Evolutionary conservation across 331 rosid genomes (phyloP).

Genomic region (Prunus yedoensis): DNA sequence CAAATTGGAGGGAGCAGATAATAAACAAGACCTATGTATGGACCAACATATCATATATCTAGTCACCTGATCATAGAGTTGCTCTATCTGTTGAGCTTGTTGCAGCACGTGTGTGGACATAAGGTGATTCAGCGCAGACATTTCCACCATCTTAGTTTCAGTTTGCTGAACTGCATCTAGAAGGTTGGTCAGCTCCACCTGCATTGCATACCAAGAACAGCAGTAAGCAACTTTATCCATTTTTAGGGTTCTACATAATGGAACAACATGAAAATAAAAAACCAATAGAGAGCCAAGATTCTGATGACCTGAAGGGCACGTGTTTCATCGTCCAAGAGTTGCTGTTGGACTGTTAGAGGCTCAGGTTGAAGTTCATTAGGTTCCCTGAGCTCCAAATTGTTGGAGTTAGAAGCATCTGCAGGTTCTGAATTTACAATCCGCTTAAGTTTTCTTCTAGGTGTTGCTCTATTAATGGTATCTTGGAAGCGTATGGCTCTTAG

Average conservation of each 20-base stretch:
- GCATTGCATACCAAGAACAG: slow-evolving; percentile 32
- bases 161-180: slow-evolving; percentile 85
- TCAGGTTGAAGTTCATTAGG: slow-evolving; percentile 52
- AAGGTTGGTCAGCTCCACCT: slow-evolving; percentile 83
- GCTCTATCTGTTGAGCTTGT: slow-evolving; percentile 92
- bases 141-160: slow-evolving; percentile 97
- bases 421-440: slow-evolving; percentile 40
- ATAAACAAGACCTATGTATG: neutral
- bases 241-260: neutral
- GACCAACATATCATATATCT: neutral
- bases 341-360: slow-evolving; percentile 75
- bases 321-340: slow-evolving; percentile 88
- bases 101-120: slow-evolving; percentile 95
- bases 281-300: neutral
- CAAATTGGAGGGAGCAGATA: neutral
- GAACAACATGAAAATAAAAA: neutral
- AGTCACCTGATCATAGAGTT: slow-evolving; percentile 77
- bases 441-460: slow-evolving; percentile 69
- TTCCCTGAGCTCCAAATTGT: slow-evolving; percentile 46
- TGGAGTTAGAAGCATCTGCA: slow-evolving; percentile 41
- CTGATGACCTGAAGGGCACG: slow-evolving; percentile 90
- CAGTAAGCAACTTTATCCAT: neutral
- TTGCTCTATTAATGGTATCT: slow-evolving; percentile 76
- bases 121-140: slow-evolving; percentile 95
- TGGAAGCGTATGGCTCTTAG: slow-evolving; percentile 90